phyloP scores from a whole-genome alignment of 2,329 filamentous ascomycete genomes.

The Acrodontium crateriforme region DNA sequence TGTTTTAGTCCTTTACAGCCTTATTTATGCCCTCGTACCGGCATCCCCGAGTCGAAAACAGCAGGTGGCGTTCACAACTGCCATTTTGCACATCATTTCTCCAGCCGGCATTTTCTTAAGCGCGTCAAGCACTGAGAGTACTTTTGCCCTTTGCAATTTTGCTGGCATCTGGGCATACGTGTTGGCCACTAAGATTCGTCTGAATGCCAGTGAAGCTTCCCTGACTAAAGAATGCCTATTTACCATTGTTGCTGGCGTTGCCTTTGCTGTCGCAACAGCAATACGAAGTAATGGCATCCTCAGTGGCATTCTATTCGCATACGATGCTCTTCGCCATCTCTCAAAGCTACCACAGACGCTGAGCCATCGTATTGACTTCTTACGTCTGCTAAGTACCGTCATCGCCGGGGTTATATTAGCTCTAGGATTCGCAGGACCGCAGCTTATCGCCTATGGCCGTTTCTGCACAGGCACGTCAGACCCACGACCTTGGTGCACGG shows the following conservation, averaged over 20 bases:
- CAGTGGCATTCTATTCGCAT: constrained; percentile 62
- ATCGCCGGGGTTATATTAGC: constrained; percentile 55
- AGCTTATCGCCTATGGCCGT: constrained; percentile 56
- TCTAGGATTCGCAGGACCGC: constrained; percentile 55
- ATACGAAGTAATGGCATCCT: constrained; percentile 80
- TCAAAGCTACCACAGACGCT: constrained; percentile 28
- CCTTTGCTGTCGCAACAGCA: constrained; percentile 57
- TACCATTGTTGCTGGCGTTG: constrained; percentile 15
- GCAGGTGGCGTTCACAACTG: constrained; percentile 52
- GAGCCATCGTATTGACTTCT: constrained; percentile 7
- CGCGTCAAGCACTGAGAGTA: constrained; percentile 69
- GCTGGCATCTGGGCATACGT: constrained; percentile 57
- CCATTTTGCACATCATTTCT: constrained; percentile 66
- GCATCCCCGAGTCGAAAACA: constrained; percentile 17
- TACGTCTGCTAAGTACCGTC: constrained; percentile 29
- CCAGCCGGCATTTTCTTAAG: constrained; percentile 84
- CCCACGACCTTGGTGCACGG: constrained; percentile 58
- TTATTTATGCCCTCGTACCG: constrained; percentile 45
- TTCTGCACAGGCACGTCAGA: constrained; percentile 43
- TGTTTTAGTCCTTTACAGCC: constrained; percentile 54
- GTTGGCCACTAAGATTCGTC: constrained; percentile 22
- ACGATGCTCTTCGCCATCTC: constrained; percentile 38
- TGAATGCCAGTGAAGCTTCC: constrained; percentile 6
- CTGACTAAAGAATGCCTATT: no score
- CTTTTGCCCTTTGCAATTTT: constrained; percentile 68